Percentiles rank a stretch among this genome's conserved stretches.
Conservation (phyloP, 1,284 basidiomycete genomes). For the Pyrrhoderma noxium region DNA sequence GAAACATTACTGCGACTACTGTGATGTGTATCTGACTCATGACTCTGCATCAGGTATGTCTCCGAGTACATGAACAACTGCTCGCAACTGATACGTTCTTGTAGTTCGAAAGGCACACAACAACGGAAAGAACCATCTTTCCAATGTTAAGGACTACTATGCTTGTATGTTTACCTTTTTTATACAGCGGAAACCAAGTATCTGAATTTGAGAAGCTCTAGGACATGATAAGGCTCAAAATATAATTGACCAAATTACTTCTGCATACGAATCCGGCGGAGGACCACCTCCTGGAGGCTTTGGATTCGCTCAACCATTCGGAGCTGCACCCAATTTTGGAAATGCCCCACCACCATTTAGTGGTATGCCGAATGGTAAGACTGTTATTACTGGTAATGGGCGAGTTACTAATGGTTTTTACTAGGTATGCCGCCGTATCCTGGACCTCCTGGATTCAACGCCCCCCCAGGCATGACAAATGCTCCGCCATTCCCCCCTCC, state of each 20-base stretch:
- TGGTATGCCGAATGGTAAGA: slow-evolving; percentile 25
- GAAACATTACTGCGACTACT: slow-evolving; percentile 92
- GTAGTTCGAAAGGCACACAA: slow-evolving; percentile 97
- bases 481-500: slow-evolving; percentile 20
- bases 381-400: neutral
- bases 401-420: slow-evolving; percentile 12
- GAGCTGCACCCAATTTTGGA: slow-evolving; percentile 39
- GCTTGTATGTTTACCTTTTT: slow-evolving; percentile 56
- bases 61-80: neutral
- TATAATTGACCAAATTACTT: slow-evolving; percentile 94
- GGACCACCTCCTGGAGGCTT: slow-evolving; percentile 82
- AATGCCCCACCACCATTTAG: slow-evolving; percentile 32
- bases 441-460: slow-evolving; percentile 34
- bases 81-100: slow-evolving; percentile 20
- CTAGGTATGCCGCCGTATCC: slow-evolving; percentile 46
- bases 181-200: slow-evolving; percentile 3
- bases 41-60: slow-evolving; percentile 75
- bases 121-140: slow-evolving; percentile 90
- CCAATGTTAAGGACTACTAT: slow-evolving; percentile 97
- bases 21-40: slow-evolving; percentile 86
- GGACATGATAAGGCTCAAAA: slow-evolving; percentile 95
- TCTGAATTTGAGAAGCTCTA: slow-evolving; percentile 49
- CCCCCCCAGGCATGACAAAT: slow-evolving; percentile 23
- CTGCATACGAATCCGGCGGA: slow-evolving; percentile 78
- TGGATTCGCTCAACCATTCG: slow-evolving; percentile 61